Base-by-base conservation (phyloP, 2,329 filamentous ascomycete genomes). In the Beauveria sp. region DNA sequence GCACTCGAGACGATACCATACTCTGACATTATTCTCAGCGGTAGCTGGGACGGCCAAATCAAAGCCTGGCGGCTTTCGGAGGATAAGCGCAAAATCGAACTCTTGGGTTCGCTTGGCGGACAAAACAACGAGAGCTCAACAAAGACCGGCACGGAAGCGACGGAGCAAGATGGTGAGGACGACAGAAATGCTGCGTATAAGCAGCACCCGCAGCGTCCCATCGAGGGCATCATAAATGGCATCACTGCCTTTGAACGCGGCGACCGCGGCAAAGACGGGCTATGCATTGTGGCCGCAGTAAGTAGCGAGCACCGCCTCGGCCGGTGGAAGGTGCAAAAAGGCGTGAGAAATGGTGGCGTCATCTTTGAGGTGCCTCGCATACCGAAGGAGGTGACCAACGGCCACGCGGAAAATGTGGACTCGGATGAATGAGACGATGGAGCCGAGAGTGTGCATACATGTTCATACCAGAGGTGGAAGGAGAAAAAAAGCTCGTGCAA, bases 21-120 rank as follows among this genome's bases (percentile, higher is more conserved):
- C 72, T 93, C 91, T 5, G 92, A 99, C 69, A 79, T 96, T 55
- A 85, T 99, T 61, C 79, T 99, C 55, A 96, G 87, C 66, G 94
- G 93, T 37, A 96, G 91, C 74, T 99, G 93, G 92, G 94, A 76
- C 71, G 94, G 94, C 2, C 86, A 84, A 73, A 81, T 99, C 62
- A 82, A 93, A 55, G 88, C 88, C 5, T 99, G 94, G 94, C 86
- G 83, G 63, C 80, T 99, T 22, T 89, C 86, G 58, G 85, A 90
- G 47, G 93, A 97, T 72, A 94, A 92, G 76, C 85, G 84, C 72
- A 86, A 81, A 65, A 83, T 99, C 50, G 87, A 94, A 68, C 76
- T 84, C 0, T 74, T 91, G 8, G 92, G 91, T 1, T 79, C 85
- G 1, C 77, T 94, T 34, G 88, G 84, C 14, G 73, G 69, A 20